Conservation (phyloP, 176 grass and related monocot genomes). For the Avena atlantica region DNA sequence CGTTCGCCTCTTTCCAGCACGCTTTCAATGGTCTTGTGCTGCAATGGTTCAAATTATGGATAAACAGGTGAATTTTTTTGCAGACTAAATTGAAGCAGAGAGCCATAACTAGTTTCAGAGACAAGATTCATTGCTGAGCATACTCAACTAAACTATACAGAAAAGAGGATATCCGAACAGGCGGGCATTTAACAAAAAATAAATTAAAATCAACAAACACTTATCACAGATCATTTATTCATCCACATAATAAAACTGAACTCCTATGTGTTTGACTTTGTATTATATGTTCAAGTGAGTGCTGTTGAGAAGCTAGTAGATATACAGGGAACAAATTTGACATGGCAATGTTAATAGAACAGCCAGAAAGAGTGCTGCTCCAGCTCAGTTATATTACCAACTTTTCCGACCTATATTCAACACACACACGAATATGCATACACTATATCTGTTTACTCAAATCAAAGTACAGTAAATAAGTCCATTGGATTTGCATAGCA, state of each 20-base stretch:
- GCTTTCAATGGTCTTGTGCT: conserved; percentile 99
- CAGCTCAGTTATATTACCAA: not conserved
- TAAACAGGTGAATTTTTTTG: not conserved
- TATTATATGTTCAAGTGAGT: not conserved
- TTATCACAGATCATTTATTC: not conserved
- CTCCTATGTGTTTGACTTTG: not conserved
- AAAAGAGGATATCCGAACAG: not conserved
- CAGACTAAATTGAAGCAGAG: not conserved
- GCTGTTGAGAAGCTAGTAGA: not conserved
- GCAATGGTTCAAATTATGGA: conserved; percentile 42
- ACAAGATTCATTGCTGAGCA: not conserved
- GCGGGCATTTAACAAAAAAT: not conserved
- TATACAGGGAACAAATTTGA: not conserved
- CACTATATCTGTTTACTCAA: not conserved
- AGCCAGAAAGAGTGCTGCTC: not conserved
- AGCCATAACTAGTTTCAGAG: not conserved
- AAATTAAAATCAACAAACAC: not conserved
- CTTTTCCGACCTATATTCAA: not conserved
- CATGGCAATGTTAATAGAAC: not conserved
- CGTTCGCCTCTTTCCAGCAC: conserved; percentile 77
- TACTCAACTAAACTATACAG: not conserved
- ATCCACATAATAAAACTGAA: not conserved
- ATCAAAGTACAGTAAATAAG: not conserved
- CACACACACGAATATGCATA: not conserved
- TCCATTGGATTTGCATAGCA: not conserved